Evolutionary conservation across 306 rosid species (phyloP).

Genomic region (Castanea crenata): DNA sequence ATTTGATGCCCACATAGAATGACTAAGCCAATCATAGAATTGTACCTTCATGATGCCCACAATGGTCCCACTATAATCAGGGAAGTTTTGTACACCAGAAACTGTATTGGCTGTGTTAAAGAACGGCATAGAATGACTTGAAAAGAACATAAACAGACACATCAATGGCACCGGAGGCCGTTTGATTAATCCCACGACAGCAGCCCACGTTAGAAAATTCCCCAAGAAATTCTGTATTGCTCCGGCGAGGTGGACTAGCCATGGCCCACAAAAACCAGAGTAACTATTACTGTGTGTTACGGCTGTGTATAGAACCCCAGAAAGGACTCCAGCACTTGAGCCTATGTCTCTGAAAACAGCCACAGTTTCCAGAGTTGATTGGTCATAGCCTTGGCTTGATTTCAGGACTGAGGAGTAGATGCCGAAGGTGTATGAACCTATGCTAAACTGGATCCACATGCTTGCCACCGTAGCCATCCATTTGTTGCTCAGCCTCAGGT

Average conservation of each 20-base stretch:
- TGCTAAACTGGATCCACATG: conserved; percentile 77
- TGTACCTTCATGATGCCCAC: conserved; percentile 83
- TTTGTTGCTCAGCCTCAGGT: conserved; percentile 29
- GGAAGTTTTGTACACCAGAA: conserved; percentile 63
- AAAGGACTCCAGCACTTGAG: conserved; percentile 66
- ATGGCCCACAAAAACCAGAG: conserved; percentile 47
- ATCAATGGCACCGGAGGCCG: conserved; percentile 62
- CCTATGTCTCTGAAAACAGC: conserved; percentile 93
- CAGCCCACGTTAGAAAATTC: conserved; percentile 66
- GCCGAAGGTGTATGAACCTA: conserved; percentile 80
- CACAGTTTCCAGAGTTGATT: conserved; percentile 81
- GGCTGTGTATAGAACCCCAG: conserved; percentile 79
- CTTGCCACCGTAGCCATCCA: conserved; percentile 65
- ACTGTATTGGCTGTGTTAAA: conserved; percentile 36
- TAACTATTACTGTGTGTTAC: conserved; percentile 23
- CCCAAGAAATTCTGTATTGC: conserved; percentile 65
- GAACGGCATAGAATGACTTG: conserved; percentile 47
- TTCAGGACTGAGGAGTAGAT: conserved; percentile 75
- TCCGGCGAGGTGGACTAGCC: conserved; percentile 62
- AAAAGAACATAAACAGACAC: conserved; percentile 62
- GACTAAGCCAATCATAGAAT: no score
- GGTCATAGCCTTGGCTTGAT: conserved; percentile 67
- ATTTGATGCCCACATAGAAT: no score
- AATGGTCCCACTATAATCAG: conserved; percentile 62
- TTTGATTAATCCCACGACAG: conserved; percentile 56